Evolutionary conservation across 148 eudicot species (phyloP), one percentile per base, ranked within the genome.

Genomic region (Vaccinium macrocarpon): DNA sequence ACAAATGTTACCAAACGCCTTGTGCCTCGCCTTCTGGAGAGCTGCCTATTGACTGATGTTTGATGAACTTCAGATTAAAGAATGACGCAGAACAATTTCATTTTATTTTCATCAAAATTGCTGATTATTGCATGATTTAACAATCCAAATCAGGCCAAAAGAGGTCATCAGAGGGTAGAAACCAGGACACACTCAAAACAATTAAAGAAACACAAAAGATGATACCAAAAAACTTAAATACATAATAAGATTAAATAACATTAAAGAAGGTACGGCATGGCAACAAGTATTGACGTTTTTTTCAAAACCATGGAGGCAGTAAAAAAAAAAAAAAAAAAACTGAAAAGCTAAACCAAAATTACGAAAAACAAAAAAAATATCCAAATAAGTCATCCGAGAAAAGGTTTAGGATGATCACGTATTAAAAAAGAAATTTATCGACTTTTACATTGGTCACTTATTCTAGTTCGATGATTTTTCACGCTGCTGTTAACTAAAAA

Each of bases 201-300:
- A 79, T 53, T 59, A n/a, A 82, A 25, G 25, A 64, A 64, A 64
- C 70, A 64, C 12, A 64, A 23, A 64, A 64, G 70, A 64, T 23
- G 70, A 64, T 64, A 64, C 70, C 70, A 23, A 64, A 64, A 62
- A 38, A 51, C 23, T 4, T 64, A 27, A 64, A 64, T 23, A 15
- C 71, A 23, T 64, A 23, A 64, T 23, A 23, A 9, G 82, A 61
- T 13, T 9, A 4, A 51, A 50, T 23, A 64, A 16, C 73, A 61
- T 13, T 9, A 4, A 51, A 50, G 5, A 23, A 77, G 3, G 25
- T 13, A 77, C 46, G 46, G 46, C 46, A 42, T 42, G 46, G 46
- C 46, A 42, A 77, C 11, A 19, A 77, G 56, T 18, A n/a, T 35
- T 35, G 38, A 35, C 38, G 49, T 35, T 35, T 35, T 35, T 50